Evolutionary conservation across 2,329 filamentous ascomycete species (phyloP), one percentile per base, ranked within the genome.

Genomic region (Cladophialophora chaetospira): DNA sequence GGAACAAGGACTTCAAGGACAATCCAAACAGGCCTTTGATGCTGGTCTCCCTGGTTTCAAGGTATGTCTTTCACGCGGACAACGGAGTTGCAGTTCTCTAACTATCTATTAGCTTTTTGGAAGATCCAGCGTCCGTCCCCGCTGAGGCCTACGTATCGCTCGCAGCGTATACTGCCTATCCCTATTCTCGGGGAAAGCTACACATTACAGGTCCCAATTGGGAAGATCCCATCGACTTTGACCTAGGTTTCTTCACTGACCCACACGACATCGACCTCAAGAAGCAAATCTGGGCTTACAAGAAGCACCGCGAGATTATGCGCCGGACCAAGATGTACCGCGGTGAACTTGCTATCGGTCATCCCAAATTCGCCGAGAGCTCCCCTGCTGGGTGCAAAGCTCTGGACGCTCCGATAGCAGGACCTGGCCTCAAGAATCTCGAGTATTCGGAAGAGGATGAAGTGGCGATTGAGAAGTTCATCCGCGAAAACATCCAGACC

Each of bases 241-340:
- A 83, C 47, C 72, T 78, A 0, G 84, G 83, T 5, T 85, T 79
- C 68, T 75, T 88, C 28, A 76, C 70, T 3, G 79, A 86, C 49
- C 63, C 71, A 9, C 70, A 84, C 61, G 78, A 81, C 1, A 68
- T 83, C n/a, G 84, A 87, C 65, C 28, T 86, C 23, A 80, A 80
- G 67, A 82, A 78, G 64, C 78, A 82, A 10, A 63, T 84, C 8
- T 87, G 84, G 83, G 78, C 74, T 0, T 88, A 88, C 73, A 88
- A 88, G 70, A 81, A 80, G 64, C 75, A 77, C n/a, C 82, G 86
- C 2, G 84, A 86, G 68, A 78, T 87, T 50, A 72, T 77, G 21
- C 79, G 84, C 2, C 79, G 83, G 10, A 80, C 82, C 65, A 69
- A 75, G 2, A 73, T 77, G 55, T 85, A 79, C 69, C 70, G 70